Evolutionary conservation across 2,329 filamentous ascomycete genomes (phyloP), one percentile per base, ranked within the genome.

Genomic region (Claviceps sp.): DNA sequence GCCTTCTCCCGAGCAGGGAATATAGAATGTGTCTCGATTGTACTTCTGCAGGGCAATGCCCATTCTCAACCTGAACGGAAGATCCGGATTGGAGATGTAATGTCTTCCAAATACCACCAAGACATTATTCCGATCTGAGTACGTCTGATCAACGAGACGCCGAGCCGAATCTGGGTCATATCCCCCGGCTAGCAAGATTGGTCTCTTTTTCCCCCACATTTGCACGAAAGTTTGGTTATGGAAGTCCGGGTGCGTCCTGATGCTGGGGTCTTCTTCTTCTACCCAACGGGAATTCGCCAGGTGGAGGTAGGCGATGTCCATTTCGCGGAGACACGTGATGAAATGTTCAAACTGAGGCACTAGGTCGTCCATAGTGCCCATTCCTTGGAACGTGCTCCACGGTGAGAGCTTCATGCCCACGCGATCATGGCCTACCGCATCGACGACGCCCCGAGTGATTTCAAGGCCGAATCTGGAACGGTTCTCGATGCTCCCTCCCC

Each of bases 341-440:
- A 85, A 61, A 58, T 86, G 70, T 0, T 67, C 68, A 60, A 85
- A 87, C 55, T 86, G 81, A 0, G 81, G 77, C 8, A 78, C 60
- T 0, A 82, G 81, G 45, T 86, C 72, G 0, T 63, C 57, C 78
- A 85, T 84, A n/a, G 37, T 48, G 3, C 68, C 67, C 81, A 86
- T 82, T 37, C 73, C 74, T 54, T 85, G 79, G 66, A 81, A 85
- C 0, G 66, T 65, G 48, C 73, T 77, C 67, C 75, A 85, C 0
- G 82, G 83, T 2, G 72, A 77, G 4, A 86, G 63, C 1, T 82
- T 74, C 34, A 85, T 74, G 1, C 72, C 78, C 2, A 74, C 70
- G 13, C 69, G 69, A 1, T 81, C 72, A 0, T 73, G 61, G 1
- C 81, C 81, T 3, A 77, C 60, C 0, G 68, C 68, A 0, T 62